Conservation (phyloP, 2,329 filamentous ascomycete species). For the Westerdykella sp. region DNA sequence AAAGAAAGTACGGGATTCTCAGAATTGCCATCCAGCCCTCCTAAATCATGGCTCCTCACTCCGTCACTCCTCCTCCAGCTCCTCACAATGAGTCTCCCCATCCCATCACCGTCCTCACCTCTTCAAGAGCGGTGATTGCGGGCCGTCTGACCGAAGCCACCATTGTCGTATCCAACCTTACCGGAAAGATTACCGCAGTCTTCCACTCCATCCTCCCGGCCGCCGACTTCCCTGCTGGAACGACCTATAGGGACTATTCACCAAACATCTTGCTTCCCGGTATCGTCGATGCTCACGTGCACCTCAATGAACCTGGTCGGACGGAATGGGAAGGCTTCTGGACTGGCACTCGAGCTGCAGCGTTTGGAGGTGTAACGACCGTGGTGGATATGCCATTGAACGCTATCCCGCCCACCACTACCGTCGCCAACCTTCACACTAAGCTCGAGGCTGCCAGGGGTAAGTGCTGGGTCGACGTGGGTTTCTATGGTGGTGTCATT, state of each 20-base stretch:
- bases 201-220: conserved; percentile 66
- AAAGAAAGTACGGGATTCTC: too few relatives aligned
- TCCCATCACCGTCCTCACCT: conserved; percentile 70
- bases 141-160: conserved; percentile 75
- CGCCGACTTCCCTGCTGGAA: conserved; percentile 65
- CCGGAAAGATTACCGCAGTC: conserved; percentile 79
- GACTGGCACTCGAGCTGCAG: conserved; percentile 88
- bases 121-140: conserved; percentile 74
- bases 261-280: conserved; percentile 82
- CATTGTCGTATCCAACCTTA: conserved; percentile 66
- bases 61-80: conserved; percentile 26
- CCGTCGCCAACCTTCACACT: conserved; percentile 70
- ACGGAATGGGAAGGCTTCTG: conserved; percentile 99
- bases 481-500: conserved; percentile 92
- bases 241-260: conserved; percentile 75
- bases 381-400: conserved; percentile 98
- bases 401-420: conserved; percentile 93
- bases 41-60: conserved; percentile 32
- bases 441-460: conserved; percentile 79
- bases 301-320: conserved; percentile 92
- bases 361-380: conserved; percentile 92
- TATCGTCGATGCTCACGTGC: conserved; percentile 92
- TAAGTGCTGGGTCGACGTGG: conserved; percentile 98
- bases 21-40: too few relatives aligned
- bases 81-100: conserved; percentile 26